Conservation (phyloP, 148 eudicot species). For the Persicaria maculosa region DNA sequence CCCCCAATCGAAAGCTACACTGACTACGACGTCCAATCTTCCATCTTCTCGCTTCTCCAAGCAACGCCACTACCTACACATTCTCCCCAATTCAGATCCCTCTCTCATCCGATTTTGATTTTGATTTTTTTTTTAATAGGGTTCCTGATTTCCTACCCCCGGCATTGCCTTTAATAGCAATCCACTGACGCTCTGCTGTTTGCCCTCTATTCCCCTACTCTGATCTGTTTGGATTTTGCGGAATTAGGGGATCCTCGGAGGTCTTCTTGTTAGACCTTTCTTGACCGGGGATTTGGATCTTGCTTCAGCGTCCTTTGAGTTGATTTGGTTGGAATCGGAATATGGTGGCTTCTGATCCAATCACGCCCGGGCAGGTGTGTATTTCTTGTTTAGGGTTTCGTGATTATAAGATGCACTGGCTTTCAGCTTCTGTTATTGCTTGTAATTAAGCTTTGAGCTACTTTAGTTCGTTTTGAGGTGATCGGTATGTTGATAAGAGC, state of each 20-base stretch:
- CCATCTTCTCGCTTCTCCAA: slow-evolving; percentile 3
- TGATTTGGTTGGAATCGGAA: slow-evolving; percentile 5
- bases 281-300: slow-evolving; percentile 7
- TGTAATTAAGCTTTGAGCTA: slow-evolving; percentile 1
- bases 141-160: slow-evolving; percentile 1
- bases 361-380: slow-evolving; percentile 12
- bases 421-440: slow-evolving; percentile 1
- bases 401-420: background rate
- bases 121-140: background rate
- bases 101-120: background rate
- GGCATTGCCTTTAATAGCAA: background rate
- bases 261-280: background rate
- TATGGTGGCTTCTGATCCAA: slow-evolving; percentile 4
- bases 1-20: background rate
- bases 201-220: background rate
- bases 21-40: slow-evolving; percentile 7
- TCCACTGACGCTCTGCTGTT: slow-evolving; percentile 1
- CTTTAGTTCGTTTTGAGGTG: background rate
- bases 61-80: slow-evolving; percentile 10
- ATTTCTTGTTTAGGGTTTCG: slow-evolving; percentile 2
- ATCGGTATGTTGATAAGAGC: background rate
- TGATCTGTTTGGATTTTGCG: background rate
- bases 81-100: slow-evolving; percentile 1
- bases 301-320: background rate
- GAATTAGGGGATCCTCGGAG: slow-evolving; percentile 9